Conservation (phyloP, 1,139 yeast species). For the Pichia sp. region DNA sequence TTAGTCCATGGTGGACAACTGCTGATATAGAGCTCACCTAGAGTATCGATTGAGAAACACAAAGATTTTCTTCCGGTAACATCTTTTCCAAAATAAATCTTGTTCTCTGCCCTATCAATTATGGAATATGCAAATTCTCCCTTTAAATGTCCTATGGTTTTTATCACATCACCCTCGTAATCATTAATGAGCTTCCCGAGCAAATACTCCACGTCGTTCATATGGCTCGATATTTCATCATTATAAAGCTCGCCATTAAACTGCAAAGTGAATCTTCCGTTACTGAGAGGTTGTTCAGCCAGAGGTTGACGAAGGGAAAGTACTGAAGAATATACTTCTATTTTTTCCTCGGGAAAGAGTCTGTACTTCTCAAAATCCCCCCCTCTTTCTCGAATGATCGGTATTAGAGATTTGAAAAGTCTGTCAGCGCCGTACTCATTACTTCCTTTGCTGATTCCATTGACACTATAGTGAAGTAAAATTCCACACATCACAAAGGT, state of each 20-base stretch:
- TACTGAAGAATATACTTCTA: slow-evolving; percentile 54
- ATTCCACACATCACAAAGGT: slow-evolving; percentile 41
- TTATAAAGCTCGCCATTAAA: slow-evolving; percentile 90
- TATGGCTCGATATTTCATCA: slow-evolving; percentile 39
- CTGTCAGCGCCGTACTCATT: slow-evolving; percentile 2
- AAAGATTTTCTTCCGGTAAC: slow-evolving; percentile 76
- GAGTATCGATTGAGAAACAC: slow-evolving; percentile 36
- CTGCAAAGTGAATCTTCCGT: slow-evolving; percentile 45
- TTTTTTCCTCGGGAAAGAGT: neutral
- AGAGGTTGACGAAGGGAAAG: slow-evolving; percentile 76
- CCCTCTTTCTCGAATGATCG: slow-evolving; percentile 49
- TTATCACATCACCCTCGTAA: slow-evolving; percentile 31
- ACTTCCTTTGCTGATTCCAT: slow-evolving; percentile 11
- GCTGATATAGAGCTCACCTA: slow-evolving; percentile 39
- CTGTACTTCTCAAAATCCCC: slow-evolving; percentile 42
- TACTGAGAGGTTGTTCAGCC: slow-evolving; percentile 60
- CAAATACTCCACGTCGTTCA: slow-evolving; percentile 50
- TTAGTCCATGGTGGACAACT: slow-evolving; percentile 42
- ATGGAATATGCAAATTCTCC: slow-evolving; percentile 82
- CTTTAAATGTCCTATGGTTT: slow-evolving; percentile 39
- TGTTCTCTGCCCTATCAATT: slow-evolving; percentile 37
- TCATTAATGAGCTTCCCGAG: slow-evolving; percentile 23
- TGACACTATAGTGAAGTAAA: slow-evolving; percentile 29
- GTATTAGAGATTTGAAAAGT: slow-evolving; percentile 34
- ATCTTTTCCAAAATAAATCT: slow-evolving; percentile 79